These are phyloP conservation scores for Termitomyces sp. DNA, from an alignment of 768 basidiomycete species.

Conservation along the genomic window DNA sequence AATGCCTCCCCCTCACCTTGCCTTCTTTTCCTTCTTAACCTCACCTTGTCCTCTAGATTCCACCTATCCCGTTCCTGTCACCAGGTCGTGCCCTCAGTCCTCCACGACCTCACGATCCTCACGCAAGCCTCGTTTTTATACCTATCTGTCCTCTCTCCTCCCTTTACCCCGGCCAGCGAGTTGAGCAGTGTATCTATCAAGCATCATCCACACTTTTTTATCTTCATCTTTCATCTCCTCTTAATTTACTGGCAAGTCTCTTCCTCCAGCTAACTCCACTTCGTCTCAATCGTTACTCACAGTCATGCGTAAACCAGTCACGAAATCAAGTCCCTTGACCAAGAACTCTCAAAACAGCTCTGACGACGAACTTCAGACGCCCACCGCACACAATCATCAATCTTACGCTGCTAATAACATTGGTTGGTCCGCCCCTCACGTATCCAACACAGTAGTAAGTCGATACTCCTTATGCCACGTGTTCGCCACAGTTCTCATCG, in stretches of 20 bases:
- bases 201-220: slow-evolving; percentile 10
- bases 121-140: slow-evolving; percentile 50
- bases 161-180: slow-evolving; percentile 19
- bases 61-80: slow-evolving; percentile 24
- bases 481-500: slow-evolving; percentile 24
- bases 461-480: slow-evolving; percentile 23
- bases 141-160: slow-evolving; percentile 31
- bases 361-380: slow-evolving; percentile 30
- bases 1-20: slow-evolving; percentile 58
- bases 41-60: slow-evolving; percentile 26
- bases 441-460: slow-evolving; percentile 43
- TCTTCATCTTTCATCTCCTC: slow-evolving; percentile 20
- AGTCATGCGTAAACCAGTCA: slow-evolving; percentile 70
- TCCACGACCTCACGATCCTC: slow-evolving; percentile 52
- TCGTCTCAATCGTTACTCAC: slow-evolving; percentile 25
- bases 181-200: slow-evolving; percentile 22
- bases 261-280: slow-evolving; percentile 11
- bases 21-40: slow-evolving; percentile 47
- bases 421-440: slow-evolving; percentile 47
- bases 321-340: slow-evolving; percentile 42
- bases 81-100: slow-evolving; percentile 16
- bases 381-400: slow-evolving; percentile 28
- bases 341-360: slow-evolving; percentile 28
- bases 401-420: slow-evolving; percentile 30
- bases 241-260: slow-evolving; percentile 41